Evolutionary conservation across 345 rosid species (phyloP).

Genomic region (Camelina neglecta): DNA sequence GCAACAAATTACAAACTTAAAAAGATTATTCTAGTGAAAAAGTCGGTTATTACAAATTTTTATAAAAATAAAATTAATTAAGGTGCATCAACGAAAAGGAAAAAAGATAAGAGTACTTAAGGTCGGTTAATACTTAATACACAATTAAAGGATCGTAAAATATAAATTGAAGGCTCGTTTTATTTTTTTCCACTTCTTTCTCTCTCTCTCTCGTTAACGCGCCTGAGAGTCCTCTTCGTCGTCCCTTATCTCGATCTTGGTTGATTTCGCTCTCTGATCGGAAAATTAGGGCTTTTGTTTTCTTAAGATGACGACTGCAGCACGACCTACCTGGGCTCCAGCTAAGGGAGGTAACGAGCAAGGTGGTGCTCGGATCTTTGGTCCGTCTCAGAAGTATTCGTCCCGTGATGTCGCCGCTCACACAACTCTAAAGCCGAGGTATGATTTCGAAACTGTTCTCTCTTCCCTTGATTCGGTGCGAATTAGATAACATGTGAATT

Average conservation of each 20-base stretch:
- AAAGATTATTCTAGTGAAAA: not conserved
- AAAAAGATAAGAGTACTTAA: not conserved
- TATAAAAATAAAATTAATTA: not conserved
- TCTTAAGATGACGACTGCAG: conserved; percentile 85
- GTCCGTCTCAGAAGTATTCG: conserved; percentile 97
- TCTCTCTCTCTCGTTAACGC: conserved; percentile 11
- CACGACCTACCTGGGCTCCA: conserved; percentile 99
- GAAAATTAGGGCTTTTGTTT: conserved; percentile 27
- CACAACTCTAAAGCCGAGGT: conserved; percentile 89
- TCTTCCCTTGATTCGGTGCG: not conserved
- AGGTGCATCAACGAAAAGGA: not conserved
- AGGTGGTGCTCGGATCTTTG: conserved; percentile 95
- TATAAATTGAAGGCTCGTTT: not conserved
- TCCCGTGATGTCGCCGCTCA: conserved; percentile 95
- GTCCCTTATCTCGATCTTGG: conserved; percentile 30
- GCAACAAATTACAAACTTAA: too few relatives aligned
- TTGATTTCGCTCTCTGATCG: conserved; percentile 25
- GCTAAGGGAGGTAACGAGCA: conserved; percentile 99
- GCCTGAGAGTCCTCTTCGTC: conserved; percentile 17
- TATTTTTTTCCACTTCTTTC: not conserved
- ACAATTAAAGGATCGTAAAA: not conserved
- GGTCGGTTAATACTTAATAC: conserved; percentile 9
- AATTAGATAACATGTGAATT: conserved; percentile 23
- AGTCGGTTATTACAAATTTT: not conserved
- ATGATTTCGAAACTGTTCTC: not conserved